Conservation (phyloP, 768 basidiomycete species). For the Auricularia auricula-judae region DNA sequence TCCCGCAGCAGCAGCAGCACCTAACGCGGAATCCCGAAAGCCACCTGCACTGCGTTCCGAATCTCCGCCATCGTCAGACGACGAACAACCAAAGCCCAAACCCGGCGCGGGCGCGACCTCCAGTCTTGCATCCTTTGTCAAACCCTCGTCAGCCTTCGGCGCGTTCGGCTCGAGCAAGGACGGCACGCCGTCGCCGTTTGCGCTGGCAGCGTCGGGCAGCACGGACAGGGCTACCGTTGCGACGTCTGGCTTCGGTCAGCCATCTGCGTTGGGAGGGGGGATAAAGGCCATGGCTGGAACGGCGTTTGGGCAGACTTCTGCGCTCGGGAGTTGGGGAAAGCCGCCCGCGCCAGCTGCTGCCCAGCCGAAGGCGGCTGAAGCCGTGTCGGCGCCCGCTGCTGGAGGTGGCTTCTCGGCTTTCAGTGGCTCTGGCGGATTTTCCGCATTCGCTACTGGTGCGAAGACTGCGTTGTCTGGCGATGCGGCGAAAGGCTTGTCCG, state of each 20-base stretch:
- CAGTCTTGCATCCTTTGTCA: not conserved
- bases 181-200: not conserved
- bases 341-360: too few relatives aligned
- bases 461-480: too few relatives aligned
- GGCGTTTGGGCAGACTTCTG: not conserved
- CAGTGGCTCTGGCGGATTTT: too few relatives aligned
- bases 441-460: too few relatives aligned
- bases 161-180: not conserved
- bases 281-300: conserved; percentile 3
- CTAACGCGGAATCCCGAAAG: not conserved
- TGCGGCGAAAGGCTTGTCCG: too few relatives aligned
- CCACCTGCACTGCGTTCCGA: not conserved
- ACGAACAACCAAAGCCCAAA: not conserved
- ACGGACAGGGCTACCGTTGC: not conserved
- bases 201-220: not conserved
- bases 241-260: not conserved
- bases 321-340: too few relatives aligned
- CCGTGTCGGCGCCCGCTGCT: too few relatives aligned
- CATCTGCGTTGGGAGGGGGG: not conserved
- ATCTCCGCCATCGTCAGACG: not conserved
- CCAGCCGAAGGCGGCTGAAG: too few relatives aligned
- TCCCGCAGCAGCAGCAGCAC: not conserved
- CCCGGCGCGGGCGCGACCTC: not conserved
- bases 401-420: too few relatives aligned
- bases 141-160: not conserved